Evolutionary conservation across 2,329 filamentous ascomycete genomes (phyloP).

Genomic region (Acarospora socialis): DNA sequence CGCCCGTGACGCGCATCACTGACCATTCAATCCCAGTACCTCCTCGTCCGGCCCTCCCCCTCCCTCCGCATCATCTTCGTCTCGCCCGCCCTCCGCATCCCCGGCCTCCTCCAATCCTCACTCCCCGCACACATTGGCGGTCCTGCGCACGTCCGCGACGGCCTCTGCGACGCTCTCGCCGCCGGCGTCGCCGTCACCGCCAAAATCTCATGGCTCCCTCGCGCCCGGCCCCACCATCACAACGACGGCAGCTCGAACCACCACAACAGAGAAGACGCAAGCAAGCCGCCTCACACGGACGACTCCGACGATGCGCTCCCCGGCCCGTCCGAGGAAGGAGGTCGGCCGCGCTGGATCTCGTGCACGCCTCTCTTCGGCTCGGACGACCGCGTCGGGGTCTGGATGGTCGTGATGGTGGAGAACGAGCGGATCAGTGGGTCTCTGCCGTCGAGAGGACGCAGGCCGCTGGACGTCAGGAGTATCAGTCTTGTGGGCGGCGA

Average conservation of each 20-base stretch:
- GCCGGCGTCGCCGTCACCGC: constrained; percentile 28
- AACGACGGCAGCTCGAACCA: constrained; percentile 4
- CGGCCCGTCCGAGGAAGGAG: constrained; percentile 10
- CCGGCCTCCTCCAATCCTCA: constrained; percentile 24
- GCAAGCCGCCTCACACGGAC: constrained; percentile 9
- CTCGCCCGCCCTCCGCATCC: constrained; percentile 19
- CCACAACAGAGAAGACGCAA: constrained; percentile 12
- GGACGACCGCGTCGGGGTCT: constrained; percentile 31
- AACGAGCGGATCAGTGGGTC: constrained; percentile 18
- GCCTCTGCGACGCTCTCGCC: constrained; percentile 25
- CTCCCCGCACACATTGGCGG: constrained; percentile 31
- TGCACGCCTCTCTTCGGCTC: constrained; percentile 30
- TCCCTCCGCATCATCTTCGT: constrained; percentile 21
- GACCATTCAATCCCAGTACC: constrained; percentile 11
- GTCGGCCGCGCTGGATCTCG: constrained; percentile 28
- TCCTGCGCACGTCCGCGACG: constrained; percentile 23
- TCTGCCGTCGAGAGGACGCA: no score
- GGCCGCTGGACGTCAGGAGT: no score
- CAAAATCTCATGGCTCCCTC: constrained; percentile 26
- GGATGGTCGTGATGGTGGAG: constrained; percentile 34
- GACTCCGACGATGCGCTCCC: neutral
- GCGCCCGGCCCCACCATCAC: constrained; percentile 9
- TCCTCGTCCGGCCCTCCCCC: constrained; percentile 19
- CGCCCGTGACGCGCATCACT: neutral
- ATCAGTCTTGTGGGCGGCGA: no score